Base-by-base conservation (phyloP, 495 filamentous ascomycete species). In the Lasiosphaeria hispida region DNA sequence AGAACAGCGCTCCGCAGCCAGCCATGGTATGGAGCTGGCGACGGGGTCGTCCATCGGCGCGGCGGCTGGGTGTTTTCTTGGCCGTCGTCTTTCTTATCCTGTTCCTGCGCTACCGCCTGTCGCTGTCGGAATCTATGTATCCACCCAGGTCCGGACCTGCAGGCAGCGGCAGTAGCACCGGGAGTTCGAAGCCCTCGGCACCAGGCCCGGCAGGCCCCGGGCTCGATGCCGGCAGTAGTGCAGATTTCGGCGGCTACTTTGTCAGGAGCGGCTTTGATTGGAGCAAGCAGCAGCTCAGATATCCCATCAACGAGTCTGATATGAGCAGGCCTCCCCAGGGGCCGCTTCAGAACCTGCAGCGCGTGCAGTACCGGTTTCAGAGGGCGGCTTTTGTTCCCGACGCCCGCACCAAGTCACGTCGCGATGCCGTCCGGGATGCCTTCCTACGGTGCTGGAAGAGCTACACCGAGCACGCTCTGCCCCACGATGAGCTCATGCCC, bases 391-490 rank as follows among this genome's bases (percentile, higher is more conserved):
- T 18, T 42, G 19, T 15, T 13, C 53, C 47, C 30, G 43, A 48
- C 35, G 35, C 33, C 1, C 47, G 38, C 41, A 14, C 45, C 10
- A n/a, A 55, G 3, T 41, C 41, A 33, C 53, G 47, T 10, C 53
- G 53, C 4, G 53, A 55, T 2, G 53, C 53, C 8, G 18, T 55
- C 42, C 42, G 42, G 23, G 47, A 44, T 13, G 53, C 53, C 9
- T 55, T 55, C 30, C 45, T 47, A 19, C 41, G 53, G 1, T 45
- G 41, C 15, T 96, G 92, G 91, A 78, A 81, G 18, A 87, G 88
- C 57, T 96, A 96, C 68, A 89, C 83, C 70, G 69, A 81, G 17
- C 77, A 88, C 72, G 92, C 92, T n/a, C 94, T 87, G 85, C 71
- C 86, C 48, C 81, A 87, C 50, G 92, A 96, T 66, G 92, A 96